Evolutionary conservation across 495 filamentous ascomycete genomes (phyloP).

Genomic region (Xylaria cubensis): DNA sequence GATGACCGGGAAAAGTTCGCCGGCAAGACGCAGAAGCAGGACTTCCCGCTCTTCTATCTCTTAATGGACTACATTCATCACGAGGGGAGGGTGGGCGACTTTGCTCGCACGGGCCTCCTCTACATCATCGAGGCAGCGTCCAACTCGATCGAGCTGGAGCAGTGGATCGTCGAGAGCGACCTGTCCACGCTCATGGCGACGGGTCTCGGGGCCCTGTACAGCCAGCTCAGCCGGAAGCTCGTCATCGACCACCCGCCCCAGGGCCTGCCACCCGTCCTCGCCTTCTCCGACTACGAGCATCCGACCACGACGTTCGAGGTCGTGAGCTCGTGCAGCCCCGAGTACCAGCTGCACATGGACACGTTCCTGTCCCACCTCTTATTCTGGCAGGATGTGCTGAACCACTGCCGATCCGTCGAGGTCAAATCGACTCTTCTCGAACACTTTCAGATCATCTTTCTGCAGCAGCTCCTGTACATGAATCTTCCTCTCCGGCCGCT

Average conservation of each 20-base stretch:
- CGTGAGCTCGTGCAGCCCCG: constrained; percentile 69
- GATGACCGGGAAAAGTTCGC: constrained; percentile 71
- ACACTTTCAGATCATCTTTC: constrained; percentile 95
- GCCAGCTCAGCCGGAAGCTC: constrained; percentile 83
- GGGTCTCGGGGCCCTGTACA: constrained; percentile 93
- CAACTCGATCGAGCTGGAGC: constrained; percentile 78
- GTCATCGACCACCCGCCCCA: constrained; percentile 66
- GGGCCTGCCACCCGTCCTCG: constrained; percentile 79
- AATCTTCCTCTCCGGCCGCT: constrained; percentile 11
- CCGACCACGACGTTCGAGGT: constrained; percentile 67
- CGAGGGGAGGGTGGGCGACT: constrained; percentile 90
- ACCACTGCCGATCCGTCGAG: constrained; percentile 90
- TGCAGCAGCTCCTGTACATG: constrained; percentile 88
- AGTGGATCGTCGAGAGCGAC: constrained; percentile 97
- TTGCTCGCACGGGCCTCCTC: constrained; percentile 92
- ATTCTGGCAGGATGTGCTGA: constrained; percentile 98
- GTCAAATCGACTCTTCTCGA: constrained; percentile 91
- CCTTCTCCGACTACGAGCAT: constrained; percentile 81
- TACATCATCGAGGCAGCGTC: constrained; percentile 96
- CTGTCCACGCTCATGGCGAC: constrained; percentile 97
- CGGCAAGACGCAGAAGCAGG: constrained; percentile 85
- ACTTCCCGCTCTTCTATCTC: constrained; percentile 94
- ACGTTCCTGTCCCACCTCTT: constrained; percentile 93
- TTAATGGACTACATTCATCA: constrained; percentile 96
- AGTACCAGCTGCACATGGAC: constrained; percentile 80